These are phyloP conservation scores for Amylostereum areolatum DNA, from an alignment of 1,284 basidiomycete genomes.

Conservation along the genomic window DNA sequence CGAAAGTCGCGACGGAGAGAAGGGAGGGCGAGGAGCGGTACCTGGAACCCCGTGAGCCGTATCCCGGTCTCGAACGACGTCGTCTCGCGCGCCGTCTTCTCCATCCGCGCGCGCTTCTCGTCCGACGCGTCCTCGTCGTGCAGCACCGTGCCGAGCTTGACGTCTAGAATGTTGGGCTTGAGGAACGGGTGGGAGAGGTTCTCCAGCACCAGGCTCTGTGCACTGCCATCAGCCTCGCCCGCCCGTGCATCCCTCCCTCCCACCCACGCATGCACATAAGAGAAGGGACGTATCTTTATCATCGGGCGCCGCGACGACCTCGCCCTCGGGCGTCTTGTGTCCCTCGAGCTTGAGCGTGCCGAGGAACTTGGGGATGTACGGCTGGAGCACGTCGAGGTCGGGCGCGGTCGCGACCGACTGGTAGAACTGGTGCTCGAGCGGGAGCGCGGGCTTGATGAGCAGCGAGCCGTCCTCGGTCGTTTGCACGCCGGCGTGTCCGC, in stretches of 20 bases:
- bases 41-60: conserved; percentile 86
- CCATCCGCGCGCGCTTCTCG: conserved; percentile 81
- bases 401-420: conserved; percentile 44
- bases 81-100: conserved; percentile 59
- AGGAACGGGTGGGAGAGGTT: conserved; percentile 73
- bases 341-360: conserved; percentile 74
- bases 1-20: neutral
- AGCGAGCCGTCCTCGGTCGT: conserved; percentile 72
- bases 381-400: conserved; percentile 37
- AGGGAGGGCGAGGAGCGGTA: conserved; percentile 26
- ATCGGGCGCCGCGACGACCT: conserved; percentile 21
- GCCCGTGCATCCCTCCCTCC: conserved; percentile 3
- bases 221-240: conserved; percentile 2
- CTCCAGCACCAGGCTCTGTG: conserved; percentile 79
- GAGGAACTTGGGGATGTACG: conserved; percentile 67
- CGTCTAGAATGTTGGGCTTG: conserved; percentile 84
- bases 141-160: conserved; percentile 87
- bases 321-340: conserved; percentile 19
- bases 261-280: neutral
- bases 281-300: conserved; percentile 45
- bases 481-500: conserved; percentile 79
- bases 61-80: conserved; percentile 77
- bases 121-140: conserved; percentile 65
- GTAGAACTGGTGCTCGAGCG: conserved; percentile 80
- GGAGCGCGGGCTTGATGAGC: conserved; percentile 79